These are phyloP conservation scores for Apiospora arundinis DNA, from an alignment of 2,329 filamentous ascomycete species.

Conservation along the genomic window DNA sequence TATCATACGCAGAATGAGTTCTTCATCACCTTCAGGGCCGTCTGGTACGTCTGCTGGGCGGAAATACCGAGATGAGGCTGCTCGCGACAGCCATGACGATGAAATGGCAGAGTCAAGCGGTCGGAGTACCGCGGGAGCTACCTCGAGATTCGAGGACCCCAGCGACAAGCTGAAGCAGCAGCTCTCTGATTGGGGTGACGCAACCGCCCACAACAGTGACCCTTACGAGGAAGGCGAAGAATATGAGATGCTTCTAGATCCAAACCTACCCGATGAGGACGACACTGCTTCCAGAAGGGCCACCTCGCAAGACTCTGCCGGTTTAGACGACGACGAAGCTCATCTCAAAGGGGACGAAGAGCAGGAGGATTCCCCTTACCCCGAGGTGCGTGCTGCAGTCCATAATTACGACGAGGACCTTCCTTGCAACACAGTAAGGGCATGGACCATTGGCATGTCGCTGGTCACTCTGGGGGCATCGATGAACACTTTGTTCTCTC, in stretches of 20 bases:
- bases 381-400: slow-evolving; percentile 69
- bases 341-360: slow-evolving; percentile 47
- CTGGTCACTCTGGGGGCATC: slow-evolving; percentile 64
- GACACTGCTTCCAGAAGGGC: slow-evolving; percentile 40
- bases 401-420: slow-evolving; percentile 69
- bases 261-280: slow-evolving; percentile 55
- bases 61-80: slow-evolving; percentile 27
- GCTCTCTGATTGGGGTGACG: slow-evolving; percentile 49
- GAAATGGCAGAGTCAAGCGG: slow-evolving; percentile 39
- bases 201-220: slow-evolving; percentile 43
- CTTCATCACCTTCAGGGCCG: slow-evolving; percentile 32
- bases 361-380: slow-evolving; percentile 67
- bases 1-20: not conserved
- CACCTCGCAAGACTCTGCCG: slow-evolving; percentile 30
- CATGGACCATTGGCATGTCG: slow-evolving; percentile 66
- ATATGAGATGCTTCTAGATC: slow-evolving; percentile 63
- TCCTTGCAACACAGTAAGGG: slow-evolving; percentile 70
- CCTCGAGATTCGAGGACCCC: slow-evolving; percentile 27
- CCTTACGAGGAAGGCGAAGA: slow-evolving; percentile 55
- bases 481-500: slow-evolving; percentile 68
- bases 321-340: slow-evolving; percentile 38
- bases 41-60: slow-evolving; percentile 36
- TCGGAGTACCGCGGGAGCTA: slow-evolving; percentile 35
- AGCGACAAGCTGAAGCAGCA: slow-evolving; percentile 44
- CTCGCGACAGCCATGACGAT: slow-evolving; percentile 35